phyloP scores from a whole-genome alignment of 208 protist genomes.

The Leishmania arabica region DNA sequence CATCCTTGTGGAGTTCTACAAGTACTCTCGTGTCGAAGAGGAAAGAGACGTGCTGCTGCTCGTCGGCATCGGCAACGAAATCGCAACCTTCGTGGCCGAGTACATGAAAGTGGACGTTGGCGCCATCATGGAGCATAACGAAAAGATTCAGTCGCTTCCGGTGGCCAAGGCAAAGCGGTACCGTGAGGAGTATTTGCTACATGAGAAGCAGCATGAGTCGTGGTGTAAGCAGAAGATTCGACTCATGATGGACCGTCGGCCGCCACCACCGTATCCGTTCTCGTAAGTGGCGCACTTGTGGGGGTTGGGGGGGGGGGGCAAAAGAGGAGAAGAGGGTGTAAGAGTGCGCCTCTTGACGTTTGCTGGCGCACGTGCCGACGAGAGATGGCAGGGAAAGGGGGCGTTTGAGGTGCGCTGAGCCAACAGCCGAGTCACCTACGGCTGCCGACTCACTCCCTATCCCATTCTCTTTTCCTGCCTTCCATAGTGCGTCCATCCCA shows the following conservation, averaged over 20 bases:
- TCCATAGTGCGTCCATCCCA: not conserved
- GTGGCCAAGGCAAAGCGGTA: slow-evolving; percentile 78
- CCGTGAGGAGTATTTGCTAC: slow-evolving; percentile 72
- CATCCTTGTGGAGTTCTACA: slow-evolving; percentile 89
- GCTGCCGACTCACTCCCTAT: not conserved
- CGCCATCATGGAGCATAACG: slow-evolving; percentile 84
- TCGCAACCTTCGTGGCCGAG: slow-evolving; percentile 68
- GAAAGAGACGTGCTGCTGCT: slow-evolving; percentile 52
- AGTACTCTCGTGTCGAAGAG: slow-evolving; percentile 68
- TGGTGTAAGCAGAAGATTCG: slow-evolving; percentile 91
- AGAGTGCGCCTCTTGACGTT: not conserved
- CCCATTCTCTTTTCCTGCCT: not conserved
- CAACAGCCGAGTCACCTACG: not conserved
- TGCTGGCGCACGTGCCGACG: not conserved
- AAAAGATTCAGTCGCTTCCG: slow-evolving; percentile 69
- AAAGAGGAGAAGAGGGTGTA: not conserved
- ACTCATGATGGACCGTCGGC: slow-evolving; percentile 74
- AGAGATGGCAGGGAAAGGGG: not conserved
- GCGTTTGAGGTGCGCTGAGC: not conserved
- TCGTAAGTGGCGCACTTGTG: slow-evolving; percentile 31
- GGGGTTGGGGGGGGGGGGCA: not conserved
- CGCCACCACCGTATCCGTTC: slow-evolving; percentile 85
- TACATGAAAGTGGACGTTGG: slow-evolving; percentile 89
- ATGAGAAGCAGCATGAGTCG: slow-evolving; percentile 88
- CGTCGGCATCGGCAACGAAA: slow-evolving; percentile 61